Evolutionary conservation across 768 basidiomycete genomes (phyloP).

Genomic region (Boletales sp.): DNA sequence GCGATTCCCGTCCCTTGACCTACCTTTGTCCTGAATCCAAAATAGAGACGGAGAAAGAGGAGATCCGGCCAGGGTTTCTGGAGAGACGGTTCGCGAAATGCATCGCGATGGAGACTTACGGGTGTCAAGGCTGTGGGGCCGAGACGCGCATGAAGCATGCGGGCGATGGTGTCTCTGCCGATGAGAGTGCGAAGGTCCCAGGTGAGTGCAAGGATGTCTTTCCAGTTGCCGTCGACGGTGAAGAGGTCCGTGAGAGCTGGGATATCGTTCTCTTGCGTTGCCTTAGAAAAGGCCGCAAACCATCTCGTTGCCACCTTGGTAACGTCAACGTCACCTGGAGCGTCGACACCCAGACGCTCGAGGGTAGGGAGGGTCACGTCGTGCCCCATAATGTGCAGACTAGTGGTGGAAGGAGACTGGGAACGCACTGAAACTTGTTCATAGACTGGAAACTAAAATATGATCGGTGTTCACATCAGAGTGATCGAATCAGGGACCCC

Average conservation of each 20-base stretch:
- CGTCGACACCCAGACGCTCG: constrained; percentile 19
- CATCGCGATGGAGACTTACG: constrained; percentile 20
- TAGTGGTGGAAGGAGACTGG: neutral
- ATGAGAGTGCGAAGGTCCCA: constrained; percentile 47
- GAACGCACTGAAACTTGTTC: neutral
- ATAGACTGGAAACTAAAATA: neutral
- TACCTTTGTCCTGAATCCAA: constrained; percentile 44
- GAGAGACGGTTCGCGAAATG: constrained; percentile 18
- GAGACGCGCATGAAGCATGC: constrained; percentile 35
- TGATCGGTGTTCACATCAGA: neutral
- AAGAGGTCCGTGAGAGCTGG: constrained; percentile 25
- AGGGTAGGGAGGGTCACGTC: constrained; percentile 24
- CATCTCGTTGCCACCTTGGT: constrained; percentile 23
- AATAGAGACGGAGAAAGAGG: constrained; percentile 49
- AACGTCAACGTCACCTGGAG: constrained; percentile 20
- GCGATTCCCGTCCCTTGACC: constrained; percentile 47
- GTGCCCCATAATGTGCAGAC: too few species aligned
- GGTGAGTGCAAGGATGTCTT: constrained; percentile 46
- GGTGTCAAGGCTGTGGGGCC: constrained; percentile 7
- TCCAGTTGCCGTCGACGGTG: constrained; percentile 36
- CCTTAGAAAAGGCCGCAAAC: constrained; percentile 23
- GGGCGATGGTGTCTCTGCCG: constrained; percentile 28
- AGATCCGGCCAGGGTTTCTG: constrained; percentile 46
- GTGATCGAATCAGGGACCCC: constrained; percentile 6
- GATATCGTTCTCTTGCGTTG: constrained; percentile 14